Conservation (phyloP, 2,329 filamentous ascomycete species). For the Pestalotiopsis sp. region DNA sequence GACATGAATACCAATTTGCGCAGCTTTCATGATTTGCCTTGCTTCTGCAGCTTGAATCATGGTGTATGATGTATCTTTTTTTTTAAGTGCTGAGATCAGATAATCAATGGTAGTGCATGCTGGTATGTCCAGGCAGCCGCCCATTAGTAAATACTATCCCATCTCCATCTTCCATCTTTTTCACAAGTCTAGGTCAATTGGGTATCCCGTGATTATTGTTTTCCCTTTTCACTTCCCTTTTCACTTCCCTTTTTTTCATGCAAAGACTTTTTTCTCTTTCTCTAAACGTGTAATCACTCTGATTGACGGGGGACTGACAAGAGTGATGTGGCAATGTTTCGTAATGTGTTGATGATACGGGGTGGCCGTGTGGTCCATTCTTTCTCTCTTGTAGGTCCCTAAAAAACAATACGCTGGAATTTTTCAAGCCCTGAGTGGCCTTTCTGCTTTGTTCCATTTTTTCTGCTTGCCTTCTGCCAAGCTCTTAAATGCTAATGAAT, state of each 20-base stretch:
- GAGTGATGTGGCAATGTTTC: background rate
- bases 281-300: background rate
- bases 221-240: background rate
- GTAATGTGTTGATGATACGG: background rate
- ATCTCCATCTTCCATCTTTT: too few species aligned
- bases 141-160: too few species aligned
- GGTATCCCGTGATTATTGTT: too few species aligned
- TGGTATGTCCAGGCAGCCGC: too few species aligned
- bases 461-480: background rate
- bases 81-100: too few species aligned
- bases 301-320: background rate
- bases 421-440: background rate
- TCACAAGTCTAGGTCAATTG: too few species aligned
- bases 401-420: background rate
- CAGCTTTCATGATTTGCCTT: too few species aligned
- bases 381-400: background rate
- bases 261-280: background rate
- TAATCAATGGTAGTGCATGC: too few species aligned
- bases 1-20: background rate
- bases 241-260: background rate
- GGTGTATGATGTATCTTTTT: too few species aligned
- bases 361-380: slow-evolving; percentile 14
- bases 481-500: slow-evolving; percentile 2
- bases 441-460: background rate
- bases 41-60: too few species aligned